A percentile compares a stretch with the other conserved stretches of the same genome.
Evolutionary conservation across 345 rosid species (phyloP).

Genomic region (Eucalyptus lansdowneana): DNA sequence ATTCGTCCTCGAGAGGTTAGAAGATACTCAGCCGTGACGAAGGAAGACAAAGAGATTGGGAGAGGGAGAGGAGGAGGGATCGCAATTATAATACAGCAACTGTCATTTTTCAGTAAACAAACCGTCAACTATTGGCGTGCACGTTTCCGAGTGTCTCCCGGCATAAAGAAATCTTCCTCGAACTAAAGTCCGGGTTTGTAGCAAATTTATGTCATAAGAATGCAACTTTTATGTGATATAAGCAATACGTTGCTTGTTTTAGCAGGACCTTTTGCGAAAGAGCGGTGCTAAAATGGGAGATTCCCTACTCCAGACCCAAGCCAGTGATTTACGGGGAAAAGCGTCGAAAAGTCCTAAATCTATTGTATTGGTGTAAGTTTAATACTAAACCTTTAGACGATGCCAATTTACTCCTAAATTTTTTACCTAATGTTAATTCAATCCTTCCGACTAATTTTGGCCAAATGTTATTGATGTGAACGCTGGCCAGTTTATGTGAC

Average conservation of each 20-base stretch:
- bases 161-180: not conserved
- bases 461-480: rapidly evolving
- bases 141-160: not conserved
- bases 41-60: not conserved
- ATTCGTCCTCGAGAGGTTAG: not conserved
- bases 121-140: not conserved
- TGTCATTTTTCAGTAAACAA: not conserved
- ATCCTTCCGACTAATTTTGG: not conserved
- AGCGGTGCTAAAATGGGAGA: not conserved
- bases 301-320: not conserved
- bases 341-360: rapidly evolving
- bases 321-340: not conserved
- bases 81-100: not conserved
- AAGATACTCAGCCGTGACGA: not conserved
- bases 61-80: not conserved
- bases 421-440: not conserved
- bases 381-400: too few species aligned
- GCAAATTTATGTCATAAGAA: not conserved
- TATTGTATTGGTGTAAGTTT: not conserved
- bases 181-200: not conserved
- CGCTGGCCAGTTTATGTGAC: rapidly evolving
- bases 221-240: not conserved
- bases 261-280: not conserved
- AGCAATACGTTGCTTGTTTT: not conserved
- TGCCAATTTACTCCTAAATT: rapidly evolving